These are phyloP conservation scores for Serpula lacrymans DNA, from an alignment of 768 basidiomycete species.

Conservation along the genomic window DNA sequence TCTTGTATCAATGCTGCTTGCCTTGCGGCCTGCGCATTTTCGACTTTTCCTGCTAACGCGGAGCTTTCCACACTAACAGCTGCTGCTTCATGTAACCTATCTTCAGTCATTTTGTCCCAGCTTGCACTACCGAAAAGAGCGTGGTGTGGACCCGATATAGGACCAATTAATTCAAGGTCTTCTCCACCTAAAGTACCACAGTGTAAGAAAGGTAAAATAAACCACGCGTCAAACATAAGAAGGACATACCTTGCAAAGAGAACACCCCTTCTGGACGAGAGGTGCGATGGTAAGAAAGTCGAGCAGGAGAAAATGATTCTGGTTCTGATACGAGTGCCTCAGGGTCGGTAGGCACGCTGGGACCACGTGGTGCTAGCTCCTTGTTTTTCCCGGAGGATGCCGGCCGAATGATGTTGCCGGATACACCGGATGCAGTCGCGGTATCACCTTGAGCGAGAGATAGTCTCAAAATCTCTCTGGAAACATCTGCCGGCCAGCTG, in stretches of 20 bases:
- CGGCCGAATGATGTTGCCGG: slow-evolving; percentile 9
- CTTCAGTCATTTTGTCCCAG: too few species aligned
- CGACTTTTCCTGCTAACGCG: slow-evolving; percentile 3
- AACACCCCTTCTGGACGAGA: slow-evolving; percentile 20
- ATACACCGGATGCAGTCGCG: background rate
- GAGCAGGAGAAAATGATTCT: slow-evolving; percentile 28
- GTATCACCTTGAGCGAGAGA: slow-evolving; percentile 34
- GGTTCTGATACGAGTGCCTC: slow-evolving; percentile 7
- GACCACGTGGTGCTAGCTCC: slow-evolving; percentile 17
- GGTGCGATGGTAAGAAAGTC: slow-evolving; percentile 18
- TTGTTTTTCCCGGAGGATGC: slow-evolving; percentile 20
- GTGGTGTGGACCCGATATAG: too few species aligned
- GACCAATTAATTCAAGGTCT: too few species aligned
- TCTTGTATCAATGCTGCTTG: background rate
- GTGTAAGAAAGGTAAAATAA: too few species aligned
- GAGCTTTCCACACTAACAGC: too few species aligned
- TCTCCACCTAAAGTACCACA: too few species aligned
- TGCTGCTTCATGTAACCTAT: too few species aligned
- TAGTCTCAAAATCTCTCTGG: slow-evolving; percentile 51
- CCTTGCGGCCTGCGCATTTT: background rate
- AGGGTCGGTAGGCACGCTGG: slow-evolving; percentile 11
- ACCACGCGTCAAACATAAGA: too few species aligned
- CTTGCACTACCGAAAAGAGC: too few species aligned
- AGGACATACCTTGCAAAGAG: slow-evolving; percentile 21
- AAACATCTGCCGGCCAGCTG: slow-evolving; percentile 58